Percentiles rank a stretch among this genome's conserved stretches.
Conservation (phyloP, 805 yeast genomes). For the Ogataea zsoltii region DNA sequence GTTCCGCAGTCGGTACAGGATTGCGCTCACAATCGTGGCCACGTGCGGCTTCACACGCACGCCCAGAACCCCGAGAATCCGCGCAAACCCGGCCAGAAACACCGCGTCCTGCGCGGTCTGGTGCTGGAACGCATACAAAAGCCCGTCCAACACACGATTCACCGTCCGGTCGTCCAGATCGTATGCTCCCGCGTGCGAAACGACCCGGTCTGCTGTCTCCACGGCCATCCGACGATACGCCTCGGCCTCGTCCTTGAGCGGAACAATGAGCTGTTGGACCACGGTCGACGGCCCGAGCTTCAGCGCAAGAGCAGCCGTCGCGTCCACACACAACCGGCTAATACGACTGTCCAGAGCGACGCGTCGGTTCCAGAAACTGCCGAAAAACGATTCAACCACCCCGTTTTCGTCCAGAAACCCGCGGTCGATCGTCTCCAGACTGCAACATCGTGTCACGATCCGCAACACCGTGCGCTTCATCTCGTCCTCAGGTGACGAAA, state of each 20-base stretch:
- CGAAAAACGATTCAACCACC: slow-evolving; percentile 57
- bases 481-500: slow-evolving; percentile 81
- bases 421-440: slow-evolving; percentile 56
- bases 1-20: slow-evolving; percentile 71
- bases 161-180: slow-evolving; percentile 61
- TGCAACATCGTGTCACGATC: slow-evolving; percentile 67
- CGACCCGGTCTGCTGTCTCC: slow-evolving; percentile 62
- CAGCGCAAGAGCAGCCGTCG: slow-evolving; percentile 66
- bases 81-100: slow-evolving; percentile 63
- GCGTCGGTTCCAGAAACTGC: slow-evolving; percentile 79
- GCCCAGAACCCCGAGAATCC: slow-evolving; percentile 63
- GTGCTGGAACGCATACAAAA: slow-evolving; percentile 78
- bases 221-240: slow-evolving; percentile 77
- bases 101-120: slow-evolving; percentile 57
- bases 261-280: slow-evolving; percentile 54
- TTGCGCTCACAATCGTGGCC: slow-evolving; percentile 67
- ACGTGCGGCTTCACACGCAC: slow-evolving; percentile 68
- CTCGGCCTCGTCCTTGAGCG: slow-evolving; percentile 81
- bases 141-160: slow-evolving; percentile 75
- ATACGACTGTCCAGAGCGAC: slow-evolving; percentile 67
- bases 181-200: slow-evolving; percentile 49
- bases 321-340: slow-evolving; percentile 62
- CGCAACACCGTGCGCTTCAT: slow-evolving; percentile 73
- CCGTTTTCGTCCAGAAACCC: slow-evolving; percentile 52
- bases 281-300: slow-evolving; percentile 66